Evolutionary conservation across 148 eudicot genomes (phyloP).

Genomic region (Heliosperma pusillum): DNA sequence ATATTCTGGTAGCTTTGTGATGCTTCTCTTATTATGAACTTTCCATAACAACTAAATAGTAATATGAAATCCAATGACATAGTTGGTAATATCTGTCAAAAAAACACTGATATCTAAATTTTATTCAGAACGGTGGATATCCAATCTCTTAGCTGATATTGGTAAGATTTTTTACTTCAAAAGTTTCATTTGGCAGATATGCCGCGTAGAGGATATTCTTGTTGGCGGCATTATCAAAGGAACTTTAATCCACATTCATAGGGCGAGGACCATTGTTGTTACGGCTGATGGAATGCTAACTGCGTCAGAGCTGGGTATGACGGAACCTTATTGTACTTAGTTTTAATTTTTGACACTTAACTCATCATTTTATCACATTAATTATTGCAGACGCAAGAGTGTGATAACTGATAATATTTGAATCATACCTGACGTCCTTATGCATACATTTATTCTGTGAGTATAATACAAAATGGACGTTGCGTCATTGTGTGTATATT

Average conservation of each 20-base stretch:
- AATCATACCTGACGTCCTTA: neutral
- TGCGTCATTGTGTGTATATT: neutral
- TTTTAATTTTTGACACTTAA: neutral
- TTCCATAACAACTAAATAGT: neutral
- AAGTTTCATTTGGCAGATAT: constrained; percentile 45
- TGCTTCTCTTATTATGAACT: neutral
- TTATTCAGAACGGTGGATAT: constrained; percentile 9
- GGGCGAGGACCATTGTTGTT: constrained; percentile 68
- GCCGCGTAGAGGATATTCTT: constrained; percentile 86
- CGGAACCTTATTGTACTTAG: neutral
- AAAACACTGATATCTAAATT: neutral
- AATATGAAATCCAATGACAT: neutral
- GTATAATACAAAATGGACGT: neutral
- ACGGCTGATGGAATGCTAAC: constrained; percentile 55
- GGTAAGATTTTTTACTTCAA: neutral
- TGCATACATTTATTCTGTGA: neutral
- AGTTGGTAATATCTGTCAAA: neutral
- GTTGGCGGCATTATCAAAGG: constrained; percentile 65
- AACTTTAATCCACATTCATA: constrained; percentile 76
- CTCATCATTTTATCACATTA: neutral
- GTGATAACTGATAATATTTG: constrained; percentile 8
- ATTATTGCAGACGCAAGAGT: neutral
- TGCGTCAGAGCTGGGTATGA: constrained; percentile 74
- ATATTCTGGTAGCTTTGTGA: neutral
- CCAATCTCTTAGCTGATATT: constrained; percentile 17